Conservation (phyloP, 2,329 filamentous ascomycete genomes). For the Verticillium nonalfalfae region DNA sequence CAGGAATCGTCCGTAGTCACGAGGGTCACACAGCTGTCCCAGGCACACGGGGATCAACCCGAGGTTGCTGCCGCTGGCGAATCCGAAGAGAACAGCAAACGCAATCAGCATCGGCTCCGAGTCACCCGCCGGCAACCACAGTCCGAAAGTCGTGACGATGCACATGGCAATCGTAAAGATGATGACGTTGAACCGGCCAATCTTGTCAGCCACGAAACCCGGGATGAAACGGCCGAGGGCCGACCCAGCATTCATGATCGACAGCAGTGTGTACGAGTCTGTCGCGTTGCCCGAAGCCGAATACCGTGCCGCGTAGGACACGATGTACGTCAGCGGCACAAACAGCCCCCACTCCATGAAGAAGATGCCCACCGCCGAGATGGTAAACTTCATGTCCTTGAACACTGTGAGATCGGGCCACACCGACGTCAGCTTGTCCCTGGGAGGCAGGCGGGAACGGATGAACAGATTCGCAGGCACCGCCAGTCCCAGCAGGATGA, state of each 20-base stretch:
- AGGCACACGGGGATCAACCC: conserved; percentile 73
- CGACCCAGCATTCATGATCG: conserved; percentile 73
- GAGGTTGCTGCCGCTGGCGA: conserved; percentile 73
- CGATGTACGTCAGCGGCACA: conserved; percentile 70
- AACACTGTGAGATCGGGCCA: conserved; percentile 59
- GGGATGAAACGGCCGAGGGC: conserved; percentile 72
- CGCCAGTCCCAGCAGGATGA: conserved; percentile 40
- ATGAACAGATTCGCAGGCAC: conserved; percentile 41
- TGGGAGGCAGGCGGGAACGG: conserved; percentile 47
- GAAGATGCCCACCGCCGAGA: conserved; percentile 58
- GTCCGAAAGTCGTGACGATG: conserved; percentile 49
- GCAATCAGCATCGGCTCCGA: conserved; percentile 54
- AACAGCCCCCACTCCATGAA: conserved; percentile 67
- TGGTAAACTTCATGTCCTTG: conserved; percentile 48
- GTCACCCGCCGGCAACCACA: conserved; percentile 63
- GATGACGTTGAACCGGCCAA: conserved; percentile 79
- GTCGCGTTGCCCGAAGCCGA: conserved; percentile 55
- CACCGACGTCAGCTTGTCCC: conserved; percentile 32
- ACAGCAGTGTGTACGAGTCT: conserved; percentile 69
- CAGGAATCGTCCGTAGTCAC: conserved; percentile 70
- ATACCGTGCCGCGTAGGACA: conserved; percentile 60
- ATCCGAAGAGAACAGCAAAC: conserved; percentile 70
- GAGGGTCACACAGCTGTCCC: conserved; percentile 70
- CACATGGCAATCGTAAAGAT: conserved; percentile 56
- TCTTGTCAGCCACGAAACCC: conserved; percentile 65